Percentiles rank a stretch among this genome's conserved stretches.
phyloP scores from a whole-genome alignment of 345 rosid genomes.

The Combretum micranthum region DNA sequence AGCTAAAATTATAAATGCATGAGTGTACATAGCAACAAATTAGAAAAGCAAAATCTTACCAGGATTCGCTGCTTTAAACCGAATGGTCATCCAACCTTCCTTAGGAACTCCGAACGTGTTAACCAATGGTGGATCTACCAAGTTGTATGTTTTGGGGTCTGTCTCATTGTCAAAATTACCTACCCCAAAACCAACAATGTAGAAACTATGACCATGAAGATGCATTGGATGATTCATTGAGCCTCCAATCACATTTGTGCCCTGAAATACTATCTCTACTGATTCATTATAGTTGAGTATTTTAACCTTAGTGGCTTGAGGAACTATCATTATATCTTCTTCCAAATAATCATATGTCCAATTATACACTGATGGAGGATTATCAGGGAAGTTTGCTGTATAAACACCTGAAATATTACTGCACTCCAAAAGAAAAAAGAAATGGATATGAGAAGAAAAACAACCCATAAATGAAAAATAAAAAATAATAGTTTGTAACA shows the following conservation, averaged over 20 bases:
- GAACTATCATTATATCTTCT: background rate
- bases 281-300: conserved; percentile 16
- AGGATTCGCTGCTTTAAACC: conserved; percentile 23
- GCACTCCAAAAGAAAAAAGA: background rate
- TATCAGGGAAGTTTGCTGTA: background rate
- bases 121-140: conserved; percentile 3
- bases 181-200: conserved; percentile 18
- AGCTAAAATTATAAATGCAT: no score
- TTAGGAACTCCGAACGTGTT: conserved; percentile 11
- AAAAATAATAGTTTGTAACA: no score
- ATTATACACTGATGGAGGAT: conserved; percentile 3
- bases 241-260: conserved; percentile 10
- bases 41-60: no score
- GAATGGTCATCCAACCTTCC: conserved; percentile 21
- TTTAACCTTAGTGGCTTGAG: conserved; percentile 11
- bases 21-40: no score
- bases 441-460: no score
- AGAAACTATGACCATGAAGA: conserved; percentile 32
- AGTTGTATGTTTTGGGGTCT: background rate
- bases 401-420: conserved; percentile 1
- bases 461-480: background rate
- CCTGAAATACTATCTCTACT: conserved; percentile 28
- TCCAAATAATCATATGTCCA: conserved; percentile 1
- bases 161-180: background rate
- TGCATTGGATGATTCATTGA: no score